phyloP scores from a whole-genome alignment of 2,329 filamentous ascomycete species.

The Hymenoscyphus scutula region DNA sequence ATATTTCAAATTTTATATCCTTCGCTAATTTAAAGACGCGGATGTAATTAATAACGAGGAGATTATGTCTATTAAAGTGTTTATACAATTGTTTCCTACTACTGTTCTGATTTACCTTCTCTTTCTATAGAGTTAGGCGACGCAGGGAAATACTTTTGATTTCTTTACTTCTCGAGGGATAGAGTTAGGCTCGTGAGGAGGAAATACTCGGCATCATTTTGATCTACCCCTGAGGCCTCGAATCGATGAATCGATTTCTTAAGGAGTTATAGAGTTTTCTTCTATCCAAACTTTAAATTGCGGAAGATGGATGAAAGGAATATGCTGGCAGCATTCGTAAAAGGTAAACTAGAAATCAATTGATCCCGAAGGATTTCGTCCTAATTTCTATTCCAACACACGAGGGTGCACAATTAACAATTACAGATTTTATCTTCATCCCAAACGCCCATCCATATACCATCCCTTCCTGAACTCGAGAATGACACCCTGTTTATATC shows the following conservation, averaged over 20 bases:
- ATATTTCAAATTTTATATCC: background rate
- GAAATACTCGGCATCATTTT: background rate
- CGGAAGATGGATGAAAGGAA: no score
- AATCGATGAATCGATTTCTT: no score
- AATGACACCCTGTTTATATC: background rate
- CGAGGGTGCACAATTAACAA: background rate
- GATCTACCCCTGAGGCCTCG: no score
- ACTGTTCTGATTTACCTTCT: slow-evolving; percentile 14
- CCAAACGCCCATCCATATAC: slow-evolving; percentile 11
- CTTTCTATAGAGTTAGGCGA: background rate
- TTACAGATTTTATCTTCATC: slow-evolving; percentile 7
- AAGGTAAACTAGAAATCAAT: background rate
- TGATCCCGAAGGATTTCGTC: background rate
- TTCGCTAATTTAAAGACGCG: slow-evolving; percentile 52
- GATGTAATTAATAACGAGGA: slow-evolving; percentile 64
- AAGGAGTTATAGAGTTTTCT: no score
- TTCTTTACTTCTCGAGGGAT: no score
- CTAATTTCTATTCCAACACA: background rate
- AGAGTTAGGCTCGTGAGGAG: background rate
- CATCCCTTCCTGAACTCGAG: slow-evolving; percentile 5
- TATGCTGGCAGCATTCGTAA: background rate
- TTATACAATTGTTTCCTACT: slow-evolving; percentile 27
- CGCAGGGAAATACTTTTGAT: no score
- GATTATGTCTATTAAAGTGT: slow-evolving; percentile 58
- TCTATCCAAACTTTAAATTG: no score